Conservation (phyloP, 2,329 filamentous ascomycete species). For the Claviceps fusiformis region DNA sequence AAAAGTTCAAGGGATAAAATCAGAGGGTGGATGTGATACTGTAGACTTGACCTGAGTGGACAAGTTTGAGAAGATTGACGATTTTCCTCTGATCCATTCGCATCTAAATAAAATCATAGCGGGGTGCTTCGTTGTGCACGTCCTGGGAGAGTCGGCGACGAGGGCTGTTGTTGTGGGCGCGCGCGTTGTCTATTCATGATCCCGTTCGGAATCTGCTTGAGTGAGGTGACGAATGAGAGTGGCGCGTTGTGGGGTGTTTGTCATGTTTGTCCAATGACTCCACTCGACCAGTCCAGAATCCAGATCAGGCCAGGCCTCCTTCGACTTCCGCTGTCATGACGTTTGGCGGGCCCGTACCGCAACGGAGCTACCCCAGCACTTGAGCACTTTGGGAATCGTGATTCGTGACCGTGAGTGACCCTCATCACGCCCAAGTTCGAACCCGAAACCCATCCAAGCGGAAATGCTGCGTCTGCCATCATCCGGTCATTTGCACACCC, state of each 20-base stretch:
- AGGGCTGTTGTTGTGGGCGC: too few relatives aligned
- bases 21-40: background rate
- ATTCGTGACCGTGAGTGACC: background rate
- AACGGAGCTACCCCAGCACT: background rate
- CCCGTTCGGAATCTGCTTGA: too few relatives aligned
- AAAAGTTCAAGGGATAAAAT: background rate
- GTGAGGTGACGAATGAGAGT: background rate
- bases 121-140: background rate
- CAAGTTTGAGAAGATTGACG: background rate
- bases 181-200: too few relatives aligned
- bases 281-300: background rate
- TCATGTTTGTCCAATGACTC: background rate
- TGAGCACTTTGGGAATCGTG: background rate
- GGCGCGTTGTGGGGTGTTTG: background rate
- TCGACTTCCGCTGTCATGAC: background rate
- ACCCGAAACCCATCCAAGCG: constrained; percentile 9
- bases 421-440: background rate
- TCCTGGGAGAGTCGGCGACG: too few relatives aligned
- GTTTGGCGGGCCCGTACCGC: background rate
- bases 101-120: background rate
- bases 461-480: constrained; percentile 19
- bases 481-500: constrained; percentile 13
- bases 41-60: constrained; percentile 2
- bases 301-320: background rate
- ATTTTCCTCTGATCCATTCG: background rate